phyloP scores from a whole-genome alignment of 306 rosid genomes.

The Fragaria vesca region DNA sequence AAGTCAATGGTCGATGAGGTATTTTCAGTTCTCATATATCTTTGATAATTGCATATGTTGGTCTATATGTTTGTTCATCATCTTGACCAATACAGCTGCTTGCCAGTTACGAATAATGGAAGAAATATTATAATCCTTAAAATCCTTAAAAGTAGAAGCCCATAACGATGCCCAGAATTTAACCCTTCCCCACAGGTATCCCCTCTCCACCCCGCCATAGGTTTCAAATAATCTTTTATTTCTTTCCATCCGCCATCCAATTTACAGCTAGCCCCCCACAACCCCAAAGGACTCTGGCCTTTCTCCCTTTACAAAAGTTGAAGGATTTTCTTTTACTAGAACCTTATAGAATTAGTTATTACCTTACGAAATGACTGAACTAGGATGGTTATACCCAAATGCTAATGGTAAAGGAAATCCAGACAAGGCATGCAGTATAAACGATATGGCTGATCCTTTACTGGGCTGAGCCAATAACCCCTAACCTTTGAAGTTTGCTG shows the following conservation, averaged over 20 bases:
- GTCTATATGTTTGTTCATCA: background rate
- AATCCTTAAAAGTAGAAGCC: no score
- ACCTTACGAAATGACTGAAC: background rate
- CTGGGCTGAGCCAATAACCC: background rate
- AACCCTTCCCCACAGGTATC: no score
- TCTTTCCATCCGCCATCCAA: no score
- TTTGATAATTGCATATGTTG: background rate
- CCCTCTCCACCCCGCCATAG: no score
- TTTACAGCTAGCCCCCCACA: no score
- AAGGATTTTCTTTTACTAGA: no score
- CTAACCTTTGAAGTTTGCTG: background rate
- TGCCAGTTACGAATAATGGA: no score
- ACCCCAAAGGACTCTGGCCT: no score
- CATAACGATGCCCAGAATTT: no score
- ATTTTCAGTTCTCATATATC: conserved; percentile 25
- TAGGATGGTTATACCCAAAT: background rate
- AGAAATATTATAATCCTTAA: no score
- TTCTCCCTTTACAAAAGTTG: no score
- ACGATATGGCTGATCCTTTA: background rate
- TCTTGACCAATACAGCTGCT: background rate
- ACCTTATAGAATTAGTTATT: background rate
- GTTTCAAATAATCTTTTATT: no score
- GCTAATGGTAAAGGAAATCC: conserved; percentile 4
- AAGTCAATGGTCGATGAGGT: conserved; percentile 98
- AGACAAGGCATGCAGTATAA: background rate